phyloP scores from a whole-genome alignment of 2,329 filamentous ascomycete species.

The Xylariaceae sp. region DNA sequence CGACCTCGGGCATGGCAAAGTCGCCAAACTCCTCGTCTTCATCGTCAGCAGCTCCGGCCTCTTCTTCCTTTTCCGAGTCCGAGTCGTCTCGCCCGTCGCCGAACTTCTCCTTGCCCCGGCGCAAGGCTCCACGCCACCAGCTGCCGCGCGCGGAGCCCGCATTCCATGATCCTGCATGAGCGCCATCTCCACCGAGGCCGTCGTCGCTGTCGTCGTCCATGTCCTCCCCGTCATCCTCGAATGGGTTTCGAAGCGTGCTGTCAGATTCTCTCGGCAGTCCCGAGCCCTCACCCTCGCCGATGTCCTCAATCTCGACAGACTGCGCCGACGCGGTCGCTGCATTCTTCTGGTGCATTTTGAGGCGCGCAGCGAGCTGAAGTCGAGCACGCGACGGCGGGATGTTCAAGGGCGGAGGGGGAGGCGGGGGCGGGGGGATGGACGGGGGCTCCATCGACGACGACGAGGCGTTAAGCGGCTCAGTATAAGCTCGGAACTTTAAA shows the following conservation, averaged over 20 bases:
- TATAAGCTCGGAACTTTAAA: constrained; percentile 54
- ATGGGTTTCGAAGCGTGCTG: constrained; percentile 23
- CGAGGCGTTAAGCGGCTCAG: constrained; percentile 44
- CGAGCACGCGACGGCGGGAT: constrained; percentile 80
- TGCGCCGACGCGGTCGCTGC: constrained; percentile 34
- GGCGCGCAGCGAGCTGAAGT: constrained; percentile 79
- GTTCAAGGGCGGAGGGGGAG: constrained; percentile 73
- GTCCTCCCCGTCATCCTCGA: constrained; percentile 40
- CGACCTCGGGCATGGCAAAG: constrained; percentile 56
- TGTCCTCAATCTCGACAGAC: constrained; percentile 32
- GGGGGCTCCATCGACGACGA: constrained; percentile 45
- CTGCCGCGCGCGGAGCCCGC: constrained; percentile 29
- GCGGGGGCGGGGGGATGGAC: constrained; percentile 51
- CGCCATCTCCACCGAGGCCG: constrained; percentile 28
- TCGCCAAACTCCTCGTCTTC: constrained; percentile 57
- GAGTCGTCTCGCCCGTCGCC: constrained; percentile 36
- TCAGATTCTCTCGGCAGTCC: constrained; percentile 12
- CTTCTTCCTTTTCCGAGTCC: constrained; percentile 34
- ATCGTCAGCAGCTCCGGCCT: constrained; percentile 15
- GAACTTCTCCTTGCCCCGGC: constrained; percentile 24
- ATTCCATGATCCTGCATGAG: constrained; percentile 26
- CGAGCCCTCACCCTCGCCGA: constrained; percentile 28
- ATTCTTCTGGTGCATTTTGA: constrained; percentile 68
- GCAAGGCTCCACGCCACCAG: constrained; percentile 42
- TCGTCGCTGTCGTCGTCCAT: constrained; percentile 41